Conservation (phyloP, 169 alveolate genomes). For the Babesia caballi region DNA sequence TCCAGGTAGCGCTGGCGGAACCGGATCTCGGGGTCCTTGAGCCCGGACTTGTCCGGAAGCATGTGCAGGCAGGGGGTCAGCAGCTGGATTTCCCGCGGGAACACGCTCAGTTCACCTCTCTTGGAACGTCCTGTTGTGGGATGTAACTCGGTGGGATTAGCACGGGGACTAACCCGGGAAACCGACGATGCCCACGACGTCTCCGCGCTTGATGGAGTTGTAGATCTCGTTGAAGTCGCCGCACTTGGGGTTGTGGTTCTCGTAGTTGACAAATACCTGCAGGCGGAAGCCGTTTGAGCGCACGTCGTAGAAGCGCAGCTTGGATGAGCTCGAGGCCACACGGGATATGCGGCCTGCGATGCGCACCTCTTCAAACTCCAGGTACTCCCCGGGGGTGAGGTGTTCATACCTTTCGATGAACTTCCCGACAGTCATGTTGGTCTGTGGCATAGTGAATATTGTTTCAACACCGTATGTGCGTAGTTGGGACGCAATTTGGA, state of each 20-base stretch:
- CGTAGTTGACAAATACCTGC: constrained; percentile 85
- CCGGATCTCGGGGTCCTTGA: constrained; percentile 93
- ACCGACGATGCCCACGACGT: constrained; percentile 76
- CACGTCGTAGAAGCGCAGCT: constrained; percentile 88
- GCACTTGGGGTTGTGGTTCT: constrained; percentile 72
- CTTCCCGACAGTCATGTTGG: constrained; percentile 84
- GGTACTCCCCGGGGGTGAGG: constrained; percentile 84
- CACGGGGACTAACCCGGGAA: constrained; percentile 74
- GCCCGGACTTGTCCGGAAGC: constrained; percentile 95
- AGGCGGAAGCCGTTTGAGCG: constrained; percentile 86
- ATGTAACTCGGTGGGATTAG: too few relatives aligned
- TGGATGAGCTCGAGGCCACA: constrained; percentile 87
- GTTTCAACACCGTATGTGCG: neutral
- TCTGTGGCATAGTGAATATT: constrained; percentile 7
- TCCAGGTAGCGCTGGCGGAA: constrained; percentile 97
- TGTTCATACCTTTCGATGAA: constrained; percentile 83
- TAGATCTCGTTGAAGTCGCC: constrained; percentile 74
- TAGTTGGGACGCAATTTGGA: too few relatives aligned
- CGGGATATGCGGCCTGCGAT: constrained; percentile 91
- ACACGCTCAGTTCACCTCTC: constrained; percentile 96
- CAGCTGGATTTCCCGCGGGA: constrained; percentile 83
- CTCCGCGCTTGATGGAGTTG: constrained; percentile 72
- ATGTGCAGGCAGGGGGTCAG: constrained; percentile 96
- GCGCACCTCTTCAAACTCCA: constrained; percentile 78
- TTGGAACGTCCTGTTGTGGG: constrained; percentile 86